Percentiles rank a stretch among this genome's conserved stretches.
phyloP scores from a whole-genome alignment of 257 asterid genomes.

The Buddleja alternifolia region DNA sequence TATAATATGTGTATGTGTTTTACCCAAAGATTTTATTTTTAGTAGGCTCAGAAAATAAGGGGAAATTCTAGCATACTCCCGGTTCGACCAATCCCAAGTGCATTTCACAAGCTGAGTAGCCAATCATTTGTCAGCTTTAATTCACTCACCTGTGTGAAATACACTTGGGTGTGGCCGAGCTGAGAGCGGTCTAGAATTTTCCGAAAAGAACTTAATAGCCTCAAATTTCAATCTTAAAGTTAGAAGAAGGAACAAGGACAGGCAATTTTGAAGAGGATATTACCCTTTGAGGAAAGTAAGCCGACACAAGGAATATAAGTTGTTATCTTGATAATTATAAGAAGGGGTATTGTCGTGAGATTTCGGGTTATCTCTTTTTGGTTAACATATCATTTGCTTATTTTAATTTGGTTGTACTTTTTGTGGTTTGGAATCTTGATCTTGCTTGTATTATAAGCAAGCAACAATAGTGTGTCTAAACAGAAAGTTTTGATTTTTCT shows the following conservation, averaged over 20 bases:
- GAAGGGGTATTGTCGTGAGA: constrained; percentile 26
- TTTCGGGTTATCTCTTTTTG: constrained; percentile 15
- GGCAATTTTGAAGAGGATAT: constrained; percentile 17
- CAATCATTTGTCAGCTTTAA: too few species aligned
- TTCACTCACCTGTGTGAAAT: too few species aligned
- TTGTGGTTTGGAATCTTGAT: constrained; percentile 51
- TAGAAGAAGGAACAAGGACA: background rate
- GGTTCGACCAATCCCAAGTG: too few species aligned
- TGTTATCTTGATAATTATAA: constrained; percentile 1
- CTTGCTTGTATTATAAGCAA: constrained; percentile 72
- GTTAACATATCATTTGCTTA: constrained; percentile 24
- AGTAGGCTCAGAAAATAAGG: background rate
- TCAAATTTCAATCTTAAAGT: too few species aligned
- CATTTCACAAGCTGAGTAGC: too few species aligned
- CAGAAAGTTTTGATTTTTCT: constrained; percentile 35
- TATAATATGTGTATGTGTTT: too few species aligned
- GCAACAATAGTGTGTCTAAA: constrained; percentile 31
- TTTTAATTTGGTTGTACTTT: constrained; percentile 41
- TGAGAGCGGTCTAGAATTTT: too few species aligned
- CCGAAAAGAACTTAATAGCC: too few species aligned
- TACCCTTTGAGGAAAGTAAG: constrained; percentile 20
- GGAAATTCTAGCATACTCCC: too few species aligned
- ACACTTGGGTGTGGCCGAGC: too few species aligned
- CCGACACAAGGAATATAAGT: constrained; percentile 30
- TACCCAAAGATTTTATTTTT: constrained; percentile 1